Conservation (phyloP, 441 rosid species). For the Adansonia gregorii region DNA sequence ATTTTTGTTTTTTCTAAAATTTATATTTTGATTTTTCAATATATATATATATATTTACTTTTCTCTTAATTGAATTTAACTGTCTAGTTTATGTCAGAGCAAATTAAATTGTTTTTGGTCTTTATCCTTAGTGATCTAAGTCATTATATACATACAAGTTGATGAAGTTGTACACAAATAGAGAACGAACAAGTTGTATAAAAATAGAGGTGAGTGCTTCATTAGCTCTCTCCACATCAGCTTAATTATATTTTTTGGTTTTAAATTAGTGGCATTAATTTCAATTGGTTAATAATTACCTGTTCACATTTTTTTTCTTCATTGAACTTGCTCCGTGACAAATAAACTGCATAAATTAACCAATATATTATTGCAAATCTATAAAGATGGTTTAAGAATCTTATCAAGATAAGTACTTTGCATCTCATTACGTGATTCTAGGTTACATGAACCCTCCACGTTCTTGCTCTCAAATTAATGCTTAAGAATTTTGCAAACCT, state of each 20-base stretch:
- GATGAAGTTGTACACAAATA: background rate
- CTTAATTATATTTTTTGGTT: too few species aligned
- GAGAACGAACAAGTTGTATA: too few species aligned
- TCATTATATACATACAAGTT: background rate
- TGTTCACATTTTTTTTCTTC: background rate
- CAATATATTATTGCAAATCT: too few species aligned
- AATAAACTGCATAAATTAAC: background rate
- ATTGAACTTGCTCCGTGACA: background rate
- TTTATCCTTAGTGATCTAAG: too few species aligned
- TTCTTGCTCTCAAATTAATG: background rate
- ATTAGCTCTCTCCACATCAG: background rate
- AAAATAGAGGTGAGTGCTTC: too few species aligned
- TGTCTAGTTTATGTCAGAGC: too few species aligned
- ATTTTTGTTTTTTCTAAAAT: too few species aligned
- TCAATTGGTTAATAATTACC: background rate
- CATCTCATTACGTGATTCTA: background rate
- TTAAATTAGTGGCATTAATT: background rate
- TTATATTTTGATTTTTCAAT: too few species aligned
- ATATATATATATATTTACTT: too few species aligned
- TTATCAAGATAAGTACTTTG: background rate
- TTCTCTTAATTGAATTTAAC: too few species aligned
- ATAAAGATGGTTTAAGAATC: background rate
- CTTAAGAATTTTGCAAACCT: background rate
- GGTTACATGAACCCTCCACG: background rate
- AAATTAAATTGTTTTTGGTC: too few species aligned